phyloP scores from a whole-genome alignment of 495 filamentous ascomycete genomes.

The Margaritispora aquatica region DNA sequence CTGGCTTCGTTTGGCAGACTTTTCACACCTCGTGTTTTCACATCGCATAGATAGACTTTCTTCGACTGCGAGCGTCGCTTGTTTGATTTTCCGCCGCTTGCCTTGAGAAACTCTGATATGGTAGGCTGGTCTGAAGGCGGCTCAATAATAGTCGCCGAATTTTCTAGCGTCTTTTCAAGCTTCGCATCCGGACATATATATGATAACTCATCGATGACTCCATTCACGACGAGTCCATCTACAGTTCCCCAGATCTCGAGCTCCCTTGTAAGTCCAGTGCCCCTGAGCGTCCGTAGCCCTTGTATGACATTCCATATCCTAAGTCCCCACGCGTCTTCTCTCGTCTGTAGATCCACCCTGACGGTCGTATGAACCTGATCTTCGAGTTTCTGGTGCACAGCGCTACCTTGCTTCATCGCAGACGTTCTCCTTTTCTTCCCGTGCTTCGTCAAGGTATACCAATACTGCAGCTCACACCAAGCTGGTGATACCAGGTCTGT shows the following conservation, averaged over 20 bases:
- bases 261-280: conserved; percentile 79
- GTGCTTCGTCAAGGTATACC: conserved; percentile 67
- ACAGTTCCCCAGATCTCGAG: conserved; percentile 88
- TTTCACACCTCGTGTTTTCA: conserved; percentile 70
- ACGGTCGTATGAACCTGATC: conserved; percentile 76
- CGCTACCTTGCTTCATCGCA: conserved; percentile 76
- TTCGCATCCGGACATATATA: conserved; percentile 67
- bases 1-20: conserved; percentile 58
- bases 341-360: conserved; percentile 59
- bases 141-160: conserved; percentile 24
- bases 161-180: conserved; percentile 60
- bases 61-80: conserved; percentile 7
- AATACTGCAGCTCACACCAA: conserved; percentile 96
- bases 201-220: conserved; percentile 82
- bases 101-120: conserved; percentile 25
- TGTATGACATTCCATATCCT: conserved; percentile 90
- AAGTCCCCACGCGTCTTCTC: conserved; percentile 78
- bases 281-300: conserved; percentile 68
- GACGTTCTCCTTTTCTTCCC: conserved; percentile 67
- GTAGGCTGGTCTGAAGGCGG: conserved; percentile 48
- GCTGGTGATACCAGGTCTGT: conserved; percentile 81
- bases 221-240: conserved; percentile 78
- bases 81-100: not conserved
- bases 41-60: conserved; percentile 71
- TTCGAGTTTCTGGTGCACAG: conserved; percentile 77